Base-by-base conservation (phyloP, 2,329 filamentous ascomycete species). In the Apiospora arundinis region DNA sequence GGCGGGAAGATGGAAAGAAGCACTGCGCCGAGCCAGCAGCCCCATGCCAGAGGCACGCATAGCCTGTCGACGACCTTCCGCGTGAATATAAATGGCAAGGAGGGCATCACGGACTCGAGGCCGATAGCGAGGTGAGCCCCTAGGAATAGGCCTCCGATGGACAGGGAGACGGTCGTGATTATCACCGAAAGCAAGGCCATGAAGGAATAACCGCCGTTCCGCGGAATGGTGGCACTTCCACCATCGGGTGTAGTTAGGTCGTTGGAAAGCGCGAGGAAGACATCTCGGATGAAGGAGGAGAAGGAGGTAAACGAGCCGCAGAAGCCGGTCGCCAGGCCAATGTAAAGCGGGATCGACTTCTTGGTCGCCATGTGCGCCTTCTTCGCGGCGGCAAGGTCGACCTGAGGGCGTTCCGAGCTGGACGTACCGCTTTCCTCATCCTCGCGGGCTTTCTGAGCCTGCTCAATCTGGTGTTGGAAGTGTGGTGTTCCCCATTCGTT, bases 231-330 rank as follows among this genome's bases (percentile, higher is more conserved):
- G 1, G 82, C 79, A 0, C 75, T 77, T 25, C 83, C 81, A 1
- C 80, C 78, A 12, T 81, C 82, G 0, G 89, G 87, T 1, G 86
- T 83, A 0, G 88, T 85, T 14, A 97, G 82, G 74, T 92, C 88
- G 78, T 97, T 96, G 4, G 93, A 91, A 23, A 97, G 82, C 0
- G 93, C 92, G 28, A 97, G 87, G 79, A 97, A 97, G 18, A 87
- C 82, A 76, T 97, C 95, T 8, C 93, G 88, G 66, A 95, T 91
- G 79, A 97, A 97, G 25, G 92, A 91, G 0, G 95, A 97, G 81
- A 97, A 97, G 12, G 92, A 95, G 0, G 95, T 98, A 77, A 96
- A 93, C 75, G 93, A 95, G 73, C 95, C 94, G 77, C 94, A 97
- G 81, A 96, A 96, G 14, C 93, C 95, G 0, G 93, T 97, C 0